Evolutionary conservation across 2,329 filamentous ascomycete species (phyloP).

Genomic region (Trichoderma endophyticum): DNA sequence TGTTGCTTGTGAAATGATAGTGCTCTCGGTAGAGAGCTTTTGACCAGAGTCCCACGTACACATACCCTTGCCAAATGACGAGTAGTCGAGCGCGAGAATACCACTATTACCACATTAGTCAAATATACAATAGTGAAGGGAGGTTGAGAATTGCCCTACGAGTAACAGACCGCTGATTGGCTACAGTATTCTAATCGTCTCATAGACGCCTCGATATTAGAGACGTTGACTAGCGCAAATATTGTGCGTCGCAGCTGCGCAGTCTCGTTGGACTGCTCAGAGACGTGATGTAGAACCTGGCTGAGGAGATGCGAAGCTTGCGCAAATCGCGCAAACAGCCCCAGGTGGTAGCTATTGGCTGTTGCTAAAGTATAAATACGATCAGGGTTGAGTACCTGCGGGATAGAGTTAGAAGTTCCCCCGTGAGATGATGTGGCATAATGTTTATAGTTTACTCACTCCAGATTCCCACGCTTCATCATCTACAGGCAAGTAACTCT

Average conservation of each 20-base stretch:
- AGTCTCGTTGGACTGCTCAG: constrained; percentile 3
- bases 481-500: constrained; percentile 17
- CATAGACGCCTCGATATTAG: constrained; percentile 4
- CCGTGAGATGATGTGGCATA: too few species aligned
- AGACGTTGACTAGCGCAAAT: constrained; percentile 11
- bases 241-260: constrained; percentile 18
- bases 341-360: constrained; percentile 13
- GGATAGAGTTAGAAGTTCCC: background rate
- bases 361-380: constrained; percentile 5
- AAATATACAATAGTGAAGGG: too few species aligned
- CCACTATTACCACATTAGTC: constrained; percentile 1
- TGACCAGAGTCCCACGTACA: background rate
- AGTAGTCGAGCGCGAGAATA: constrained; percentile 7
- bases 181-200: constrained; percentile 16
- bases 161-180: constrained; percentile 15
- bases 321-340: constrained; percentile 18
- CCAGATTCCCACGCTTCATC: constrained; percentile 17
- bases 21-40: background rate
- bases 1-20: background rate
- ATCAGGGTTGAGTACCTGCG: background rate
- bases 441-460: background rate
- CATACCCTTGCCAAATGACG: background rate
- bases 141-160: background rate
- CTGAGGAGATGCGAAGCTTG: constrained; percentile 18
- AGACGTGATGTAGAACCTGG: constrained; percentile 4